phyloP scores from a whole-genome alignment of 164 flowering plant species.

The Kalanchoe fedtschenkoi region DNA sequence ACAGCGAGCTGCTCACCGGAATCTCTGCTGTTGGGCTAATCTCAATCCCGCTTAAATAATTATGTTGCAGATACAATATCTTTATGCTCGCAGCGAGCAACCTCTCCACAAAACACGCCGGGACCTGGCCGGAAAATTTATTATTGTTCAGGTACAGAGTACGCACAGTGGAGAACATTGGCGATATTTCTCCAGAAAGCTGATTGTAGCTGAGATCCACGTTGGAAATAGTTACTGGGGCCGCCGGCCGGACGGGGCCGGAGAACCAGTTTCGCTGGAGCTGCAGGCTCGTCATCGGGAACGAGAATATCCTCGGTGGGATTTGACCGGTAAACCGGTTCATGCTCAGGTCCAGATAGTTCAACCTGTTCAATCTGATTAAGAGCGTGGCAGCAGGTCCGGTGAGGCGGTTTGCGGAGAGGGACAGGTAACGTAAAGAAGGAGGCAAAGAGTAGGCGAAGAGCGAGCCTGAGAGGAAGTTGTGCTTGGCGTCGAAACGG shows the following conservation, averaged over 20 bases:
- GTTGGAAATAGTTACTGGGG: conserved; percentile 49
- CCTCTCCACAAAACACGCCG: conserved; percentile 60
- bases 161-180: conserved; percentile 66
- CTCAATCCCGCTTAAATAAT: conserved; percentile 67
- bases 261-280: conserved; percentile 61
- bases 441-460: conserved; percentile 40
- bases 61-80: conserved; percentile 74
- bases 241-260: conserved; percentile 54
- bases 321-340: conserved; percentile 76
- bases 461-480: conserved; percentile 61
- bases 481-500: conserved; percentile 77
- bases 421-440: conserved; percentile 63
- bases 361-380: conserved; percentile 37
- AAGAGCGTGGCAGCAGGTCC: conserved; percentile 55
- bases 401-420: conserved; percentile 54
- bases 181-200: conserved; percentile 60
- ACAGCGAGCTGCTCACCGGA: conserved; percentile 67
- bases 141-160: conserved; percentile 75
- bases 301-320: conserved; percentile 56
- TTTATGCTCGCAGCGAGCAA: conserved; percentile 46
- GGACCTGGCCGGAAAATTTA: conserved; percentile 76
- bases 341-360: conserved; percentile 72
- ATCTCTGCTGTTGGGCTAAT: conserved; percentile 78
- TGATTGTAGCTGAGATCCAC: conserved; percentile 85
- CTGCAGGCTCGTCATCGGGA: conserved; percentile 56